Percentiles rank a stretch among this genome's conserved stretches.
Conservation (phyloP, 495 filamentous ascomycete species). For the Annulohypoxylon nitens region DNA sequence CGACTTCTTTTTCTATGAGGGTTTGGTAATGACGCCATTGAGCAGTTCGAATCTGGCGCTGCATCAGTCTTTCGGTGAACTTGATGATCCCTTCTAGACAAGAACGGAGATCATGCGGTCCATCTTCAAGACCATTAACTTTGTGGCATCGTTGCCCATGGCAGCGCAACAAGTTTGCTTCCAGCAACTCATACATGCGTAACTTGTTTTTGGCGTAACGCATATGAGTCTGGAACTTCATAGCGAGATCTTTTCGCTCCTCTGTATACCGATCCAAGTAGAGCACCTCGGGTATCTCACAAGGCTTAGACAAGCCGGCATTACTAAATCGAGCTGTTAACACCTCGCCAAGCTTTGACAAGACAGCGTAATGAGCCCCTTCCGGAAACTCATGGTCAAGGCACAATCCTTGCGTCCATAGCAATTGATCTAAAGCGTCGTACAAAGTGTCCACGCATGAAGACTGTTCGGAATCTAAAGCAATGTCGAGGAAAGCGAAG, state of each 20-base stretch:
- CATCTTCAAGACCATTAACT: constrained; percentile 37
- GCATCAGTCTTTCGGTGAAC: constrained; percentile 37
- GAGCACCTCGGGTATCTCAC: constrained; percentile 77
- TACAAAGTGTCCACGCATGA: constrained; percentile 69
- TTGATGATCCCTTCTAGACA: constrained; percentile 45
- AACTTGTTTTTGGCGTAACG: constrained; percentile 44
- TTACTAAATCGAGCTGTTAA: constrained; percentile 71
- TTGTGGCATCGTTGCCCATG: constrained; percentile 40
- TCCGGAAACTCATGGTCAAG: constrained; percentile 54
- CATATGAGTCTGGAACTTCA: constrained; percentile 57
- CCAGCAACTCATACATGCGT: constrained; percentile 25
- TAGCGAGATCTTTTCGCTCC: constrained; percentile 64
- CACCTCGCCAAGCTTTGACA: constrained; percentile 74
- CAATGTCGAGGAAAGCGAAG: constrained; percentile 58
- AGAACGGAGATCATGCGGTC: constrained; percentile 35
- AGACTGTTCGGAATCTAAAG: constrained; percentile 45
- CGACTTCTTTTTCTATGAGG: constrained; percentile 25
- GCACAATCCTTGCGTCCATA: constrained; percentile 66
- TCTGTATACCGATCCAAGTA: constrained; percentile 85
- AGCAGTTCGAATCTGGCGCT: constrained; percentile 39
- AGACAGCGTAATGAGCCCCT: constrained; percentile 61
- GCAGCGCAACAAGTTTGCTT: constrained; percentile 23
- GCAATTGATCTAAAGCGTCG: constrained; percentile 74
- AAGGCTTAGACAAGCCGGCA: constrained; percentile 57
- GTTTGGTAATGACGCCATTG: constrained; percentile 47